phyloP scores from a whole-genome alignment of 2,329 filamentous ascomycete genomes.

The Trichoderma oligosporum region DNA sequence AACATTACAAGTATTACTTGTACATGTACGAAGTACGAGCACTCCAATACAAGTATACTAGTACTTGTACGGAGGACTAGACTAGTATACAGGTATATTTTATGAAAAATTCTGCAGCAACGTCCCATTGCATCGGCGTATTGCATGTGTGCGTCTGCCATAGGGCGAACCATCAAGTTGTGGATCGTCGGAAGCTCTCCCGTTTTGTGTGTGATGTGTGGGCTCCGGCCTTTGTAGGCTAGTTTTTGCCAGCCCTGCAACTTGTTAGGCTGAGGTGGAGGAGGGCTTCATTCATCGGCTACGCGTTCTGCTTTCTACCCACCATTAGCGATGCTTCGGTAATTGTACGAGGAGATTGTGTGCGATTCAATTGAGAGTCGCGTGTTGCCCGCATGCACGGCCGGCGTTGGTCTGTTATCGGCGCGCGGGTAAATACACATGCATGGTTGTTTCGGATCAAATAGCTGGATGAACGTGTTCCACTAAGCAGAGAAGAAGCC shows the following conservation, averaged over 20 bases:
- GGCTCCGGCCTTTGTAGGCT: not conserved
- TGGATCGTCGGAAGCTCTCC: conserved; percentile 18
- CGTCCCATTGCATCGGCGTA: conserved; percentile 11
- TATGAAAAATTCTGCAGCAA: conserved; percentile 13
- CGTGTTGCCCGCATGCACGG: conserved; percentile 6
- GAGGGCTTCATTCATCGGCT: not conserved
- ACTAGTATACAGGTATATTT: not conserved
- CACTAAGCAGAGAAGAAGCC: not conserved
- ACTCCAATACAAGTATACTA: not conserved
- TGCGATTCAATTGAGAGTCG: not conserved
- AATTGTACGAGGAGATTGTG: not conserved
- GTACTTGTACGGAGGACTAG: not conserved
- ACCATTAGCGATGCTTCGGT: not conserved
- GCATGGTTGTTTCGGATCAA: conserved; percentile 8
- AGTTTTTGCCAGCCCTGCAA: conserved; percentile 3
- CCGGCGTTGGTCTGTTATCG: conserved; percentile 1
- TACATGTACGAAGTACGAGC: not conserved
- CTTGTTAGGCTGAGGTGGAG: conserved; percentile 1
- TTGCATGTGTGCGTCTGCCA: conserved; percentile 13
- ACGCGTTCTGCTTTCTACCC: not conserved
- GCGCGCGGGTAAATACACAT: not conserved
- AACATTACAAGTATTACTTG: too few relatives aligned
- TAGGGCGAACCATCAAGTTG: conserved; percentile 14
- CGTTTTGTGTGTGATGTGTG: conserved; percentile 8
- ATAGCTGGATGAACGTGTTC: not conserved